Percentiles rank a stretch among this genome's conserved stretches.
These are phyloP conservation scores for Calonectria henricotiae DNA, from an alignment of 2,329 filamentous ascomycete genomes.

Conservation along the genomic window DNA sequence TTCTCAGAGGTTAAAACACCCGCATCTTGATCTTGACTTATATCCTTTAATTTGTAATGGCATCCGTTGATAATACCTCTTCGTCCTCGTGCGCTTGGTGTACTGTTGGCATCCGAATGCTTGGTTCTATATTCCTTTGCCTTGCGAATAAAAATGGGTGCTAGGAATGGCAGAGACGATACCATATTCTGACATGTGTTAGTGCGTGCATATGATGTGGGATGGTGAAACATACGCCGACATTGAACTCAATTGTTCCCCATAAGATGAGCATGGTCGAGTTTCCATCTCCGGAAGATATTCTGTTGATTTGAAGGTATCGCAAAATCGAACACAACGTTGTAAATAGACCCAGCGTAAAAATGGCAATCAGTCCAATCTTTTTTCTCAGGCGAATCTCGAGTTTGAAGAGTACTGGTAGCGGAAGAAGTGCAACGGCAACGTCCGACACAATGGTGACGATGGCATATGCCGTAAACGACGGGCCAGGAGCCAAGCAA, in stretches of 20 bases:
- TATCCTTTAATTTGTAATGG: conserved; percentile 60
- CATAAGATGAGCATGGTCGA: conserved; percentile 72
- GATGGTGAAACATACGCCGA: conserved; percentile 63
- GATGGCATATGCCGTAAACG: conserved; percentile 68
- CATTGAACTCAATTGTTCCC: conserved; percentile 73
- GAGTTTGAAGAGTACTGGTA: conserved; percentile 66
- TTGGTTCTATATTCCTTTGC: conserved; percentile 63
- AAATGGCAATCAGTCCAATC: conserved; percentile 67
- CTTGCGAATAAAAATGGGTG: conserved; percentile 62
- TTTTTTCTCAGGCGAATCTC: conserved; percentile 68
- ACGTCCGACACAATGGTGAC: conserved; percentile 70
- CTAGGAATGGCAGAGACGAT: conserved; percentile 64
- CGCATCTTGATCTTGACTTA: conserved; percentile 56
- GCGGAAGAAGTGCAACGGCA: conserved; percentile 66
- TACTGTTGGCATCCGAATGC: conserved; percentile 55
- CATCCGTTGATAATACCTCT: conserved; percentile 53
- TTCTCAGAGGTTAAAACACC: conserved; percentile 52
- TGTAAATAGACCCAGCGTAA: conserved; percentile 70
- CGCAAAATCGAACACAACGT: conserved; percentile 70
- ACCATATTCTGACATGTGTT: conserved; percentile 61
- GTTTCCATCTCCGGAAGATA: conserved; percentile 68
- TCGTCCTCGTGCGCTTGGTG: conserved; percentile 46
- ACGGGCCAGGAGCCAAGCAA: conserved; percentile 65
- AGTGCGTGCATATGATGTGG: background rate
- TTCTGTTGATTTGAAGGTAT: conserved; percentile 67